Base-by-base conservation (phyloP, 306 rosid species). In the Argentina anserina region DNA sequence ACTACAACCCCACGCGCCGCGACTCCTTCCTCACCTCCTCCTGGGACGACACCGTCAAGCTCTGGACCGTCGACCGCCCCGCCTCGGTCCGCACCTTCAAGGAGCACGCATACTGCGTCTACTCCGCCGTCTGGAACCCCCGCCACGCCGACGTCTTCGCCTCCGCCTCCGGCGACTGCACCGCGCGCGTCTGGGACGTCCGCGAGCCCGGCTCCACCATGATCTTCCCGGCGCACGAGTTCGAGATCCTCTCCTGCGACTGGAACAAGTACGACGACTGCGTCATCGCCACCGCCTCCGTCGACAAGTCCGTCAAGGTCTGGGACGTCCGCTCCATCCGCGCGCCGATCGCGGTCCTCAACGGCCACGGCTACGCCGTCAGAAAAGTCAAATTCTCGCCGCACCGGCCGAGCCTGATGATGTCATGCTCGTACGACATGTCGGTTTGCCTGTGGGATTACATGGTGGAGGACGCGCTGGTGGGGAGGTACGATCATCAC, bases 231-330 rank as follows among this genome's bases (percentile, higher is more conserved):
- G 96, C 87, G 0, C 97, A 94, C 46, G 96, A 94, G 2, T 79
- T 77, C 23, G 97, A 91, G 79, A 83, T 94, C 23, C 74, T 91
- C 2, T 56, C 91, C 0, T 88, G 97, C 66, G 98, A 94, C 43
- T 94, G 97, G 97, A 94, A 88, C 71, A 91, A 94, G 84, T 94
- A 94, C 59, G 95, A 94, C 58, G 98, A 94, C 14, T 93, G 97
- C 59, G 43, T 83, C 7, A 79, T 94, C 13, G 91, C 91, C 10
- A 89, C 93, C 0, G 93, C 95, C 2, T 94, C 95, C 0, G 97
- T 94, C 3, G 99, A 94, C 69, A 94, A 94, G 81, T 81, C 89
- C 0, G 75, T 94, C 15, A 89, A 86, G 85, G 89, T 94, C 3
- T 94, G 99, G 99, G 97, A 94, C 78, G 92, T 94, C 15, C 75